phyloP scores from a whole-genome alignment of 2,329 filamentous ascomycete species.

The Pseudonectria foliicola region DNA sequence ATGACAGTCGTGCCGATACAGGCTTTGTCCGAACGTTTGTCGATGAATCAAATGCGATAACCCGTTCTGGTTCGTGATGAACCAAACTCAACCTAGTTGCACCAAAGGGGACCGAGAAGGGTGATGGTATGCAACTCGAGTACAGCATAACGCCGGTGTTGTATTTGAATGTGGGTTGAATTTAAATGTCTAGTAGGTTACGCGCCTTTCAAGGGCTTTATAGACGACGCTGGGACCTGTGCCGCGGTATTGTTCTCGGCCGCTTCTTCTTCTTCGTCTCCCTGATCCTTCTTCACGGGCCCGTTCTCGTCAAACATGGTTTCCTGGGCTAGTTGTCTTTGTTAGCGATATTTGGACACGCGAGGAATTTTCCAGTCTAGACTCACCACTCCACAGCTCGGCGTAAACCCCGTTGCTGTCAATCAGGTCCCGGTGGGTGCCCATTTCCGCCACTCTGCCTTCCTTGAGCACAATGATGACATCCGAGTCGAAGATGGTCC shows the following conservation, averaged over 20 bases:
- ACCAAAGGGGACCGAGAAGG: too few species aligned
- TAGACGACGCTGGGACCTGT: neutral
- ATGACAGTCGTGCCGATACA: too few species aligned
- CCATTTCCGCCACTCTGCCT: slow-evolving; percentile 79
- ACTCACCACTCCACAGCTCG: slow-evolving; percentile 81
- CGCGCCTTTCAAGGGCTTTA: neutral
- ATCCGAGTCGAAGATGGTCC: slow-evolving; percentile 91
- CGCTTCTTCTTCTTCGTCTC: slow-evolving; percentile 7
- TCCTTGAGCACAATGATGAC: slow-evolving; percentile 85
- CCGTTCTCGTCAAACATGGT: slow-evolving; percentile 46
- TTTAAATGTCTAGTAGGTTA: neutral
- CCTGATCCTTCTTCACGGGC: slow-evolving; percentile 29
- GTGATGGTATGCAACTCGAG: slow-evolving; percentile 31
- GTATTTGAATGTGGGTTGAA: too few species aligned
- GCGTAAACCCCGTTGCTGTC: slow-evolving; percentile 74
- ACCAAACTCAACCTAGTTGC: too few species aligned
- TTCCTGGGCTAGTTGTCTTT: slow-evolving; percentile 48
- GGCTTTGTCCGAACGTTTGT: too few species aligned
- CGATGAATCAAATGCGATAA: too few species aligned
- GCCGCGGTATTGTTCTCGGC: slow-evolving; percentile 4
- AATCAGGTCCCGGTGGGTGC: slow-evolving; percentile 79
- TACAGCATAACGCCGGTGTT: slow-evolving; percentile 14
- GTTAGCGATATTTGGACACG: slow-evolving; percentile 7
- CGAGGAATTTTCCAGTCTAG: neutral
- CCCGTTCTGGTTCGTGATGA: too few species aligned